Percentiles rank a stretch among this genome's conserved stretches.
Evolutionary conservation across 2,329 filamentous ascomycete species (phyloP).

Genomic region (Daldinia sp.): DNA sequence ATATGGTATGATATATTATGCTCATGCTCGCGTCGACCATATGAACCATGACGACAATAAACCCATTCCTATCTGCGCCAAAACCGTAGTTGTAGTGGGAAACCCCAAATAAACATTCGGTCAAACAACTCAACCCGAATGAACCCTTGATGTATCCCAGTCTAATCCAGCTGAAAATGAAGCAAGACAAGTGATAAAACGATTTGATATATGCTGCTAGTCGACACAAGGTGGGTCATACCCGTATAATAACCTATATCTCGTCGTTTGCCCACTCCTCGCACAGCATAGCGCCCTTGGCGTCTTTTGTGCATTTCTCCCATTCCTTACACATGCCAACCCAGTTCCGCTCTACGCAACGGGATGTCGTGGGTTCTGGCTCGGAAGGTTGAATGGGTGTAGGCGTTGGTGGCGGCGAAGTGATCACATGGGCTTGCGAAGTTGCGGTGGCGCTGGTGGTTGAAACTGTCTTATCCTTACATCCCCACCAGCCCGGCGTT

Average conservation of each 20-base stretch:
- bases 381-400: constrained; percentile 21
- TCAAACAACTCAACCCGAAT: constrained; percentile 4
- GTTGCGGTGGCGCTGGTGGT: constrained; percentile 15
- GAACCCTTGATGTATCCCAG: constrained; percentile 27
- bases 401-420: constrained; percentile 41
- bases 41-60: not conserved
- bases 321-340: constrained; percentile 43
- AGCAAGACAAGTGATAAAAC: not conserved
- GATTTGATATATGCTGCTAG: not conserved
- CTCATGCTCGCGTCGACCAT: not conserved
- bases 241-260: too few relatives aligned
- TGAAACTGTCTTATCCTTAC: constrained; percentile 28
- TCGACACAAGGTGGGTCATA: not conserved
- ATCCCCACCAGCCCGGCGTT: constrained; percentile 41
- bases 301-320: constrained; percentile 7
- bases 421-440: constrained; percentile 37
- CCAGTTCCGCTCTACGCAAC: constrained; percentile 43
- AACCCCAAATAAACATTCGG: constrained; percentile 12
- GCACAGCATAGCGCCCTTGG: not conserved
- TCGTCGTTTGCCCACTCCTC: constrained; percentile 39
- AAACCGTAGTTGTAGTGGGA: not conserved
- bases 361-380: constrained; percentile 32
- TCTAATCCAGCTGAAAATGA: constrained; percentile 31
- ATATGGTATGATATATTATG: not conserved
- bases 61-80: not conserved